These are phyloP conservation scores for Sphaerulina vaccinii DNA, from an alignment of 2,329 filamentous ascomycete species.

Conservation along the genomic window DNA sequence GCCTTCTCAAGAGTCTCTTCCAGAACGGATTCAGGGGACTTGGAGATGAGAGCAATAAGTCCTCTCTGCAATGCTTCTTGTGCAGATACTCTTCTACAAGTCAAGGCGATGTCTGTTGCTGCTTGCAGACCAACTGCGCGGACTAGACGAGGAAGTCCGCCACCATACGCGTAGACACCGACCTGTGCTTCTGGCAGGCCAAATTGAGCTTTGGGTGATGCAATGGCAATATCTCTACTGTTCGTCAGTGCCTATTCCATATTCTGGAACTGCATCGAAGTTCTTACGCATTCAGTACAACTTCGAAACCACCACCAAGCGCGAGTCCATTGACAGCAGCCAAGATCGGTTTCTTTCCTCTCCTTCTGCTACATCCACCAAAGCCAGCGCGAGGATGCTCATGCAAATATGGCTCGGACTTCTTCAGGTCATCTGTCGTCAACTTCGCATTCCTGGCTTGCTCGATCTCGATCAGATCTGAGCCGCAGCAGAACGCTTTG, in stretches of 20 bases:
- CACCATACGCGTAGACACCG: conserved; percentile 53
- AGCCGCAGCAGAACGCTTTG: conserved; percentile 56
- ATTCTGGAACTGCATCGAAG: background rate
- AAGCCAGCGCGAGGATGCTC: conserved; percentile 45
- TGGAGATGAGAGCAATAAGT: conserved; percentile 42
- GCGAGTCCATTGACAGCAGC: conserved; percentile 58
- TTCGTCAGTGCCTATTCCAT: background rate
- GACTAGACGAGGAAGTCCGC: conserved; percentile 52
- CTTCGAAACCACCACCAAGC: conserved; percentile 57
- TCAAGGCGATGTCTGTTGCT: conserved; percentile 52
- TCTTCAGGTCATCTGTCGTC: conserved; percentile 17
- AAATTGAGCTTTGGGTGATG: conserved; percentile 51
- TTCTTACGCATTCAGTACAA: conserved; percentile 53
- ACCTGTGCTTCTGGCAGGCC: conserved; percentile 53
- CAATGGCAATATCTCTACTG: conserved; percentile 51
- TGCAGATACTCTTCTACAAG: conserved; percentile 47
- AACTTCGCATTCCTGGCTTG: conserved; percentile 17
- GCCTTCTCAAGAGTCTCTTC: conserved; percentile 38
- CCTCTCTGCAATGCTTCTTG: conserved; percentile 44
- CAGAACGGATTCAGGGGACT: conserved; percentile 34
- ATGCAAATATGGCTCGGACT: conserved; percentile 20
- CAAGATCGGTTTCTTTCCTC: conserved; percentile 59
- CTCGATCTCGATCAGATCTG: conserved; percentile 52
- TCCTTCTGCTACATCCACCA: conserved; percentile 53
- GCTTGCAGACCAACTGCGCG: conserved; percentile 50